Percentiles rank a stretch among this genome's conserved stretches.
These are phyloP conservation scores for Coprinellus aureogranulatus DNA, from an alignment of 768 basidiomycete species.

Conservation along the genomic window DNA sequence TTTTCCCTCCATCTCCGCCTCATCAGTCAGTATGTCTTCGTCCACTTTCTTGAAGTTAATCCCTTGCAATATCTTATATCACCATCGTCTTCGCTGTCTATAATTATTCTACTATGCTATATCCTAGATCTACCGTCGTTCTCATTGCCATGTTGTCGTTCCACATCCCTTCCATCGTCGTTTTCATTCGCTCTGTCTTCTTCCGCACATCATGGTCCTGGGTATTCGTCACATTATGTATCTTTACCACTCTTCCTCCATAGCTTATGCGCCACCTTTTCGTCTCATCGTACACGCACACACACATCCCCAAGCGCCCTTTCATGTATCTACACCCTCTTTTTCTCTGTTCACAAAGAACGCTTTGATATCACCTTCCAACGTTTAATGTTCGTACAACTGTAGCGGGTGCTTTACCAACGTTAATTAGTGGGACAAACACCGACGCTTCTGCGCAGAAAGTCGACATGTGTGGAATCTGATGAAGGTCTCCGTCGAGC, in stretches of 20 bases:
- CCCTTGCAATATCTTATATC: neutral
- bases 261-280: neutral
- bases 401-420: slow-evolving; percentile 6
- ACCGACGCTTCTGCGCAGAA: slow-evolving; percentile 6
- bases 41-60: slow-evolving; percentile 2
- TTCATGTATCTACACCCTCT: neutral
- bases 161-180: neutral
- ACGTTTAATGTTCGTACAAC: no score
- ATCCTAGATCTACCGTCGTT: neutral
- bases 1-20: neutral
- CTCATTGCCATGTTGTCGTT: neutral
- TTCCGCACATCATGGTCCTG: neutral
- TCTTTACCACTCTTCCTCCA: neutral
- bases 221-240: neutral
- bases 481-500: neutral
- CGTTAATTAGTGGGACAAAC: slow-evolving; percentile 13
- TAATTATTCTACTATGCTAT: slow-evolving; percentile 3
- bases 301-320: neutral
- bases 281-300: neutral
- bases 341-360: neutral
- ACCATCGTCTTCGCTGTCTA: neutral
- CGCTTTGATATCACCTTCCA: neutral
- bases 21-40: neutral
- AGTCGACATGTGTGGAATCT: neutral
- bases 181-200: neutral